These are phyloP conservation scores for Phaffia australis DNA, from an alignment of 768 basidiomycete species.

Conservation along the genomic window DNA sequence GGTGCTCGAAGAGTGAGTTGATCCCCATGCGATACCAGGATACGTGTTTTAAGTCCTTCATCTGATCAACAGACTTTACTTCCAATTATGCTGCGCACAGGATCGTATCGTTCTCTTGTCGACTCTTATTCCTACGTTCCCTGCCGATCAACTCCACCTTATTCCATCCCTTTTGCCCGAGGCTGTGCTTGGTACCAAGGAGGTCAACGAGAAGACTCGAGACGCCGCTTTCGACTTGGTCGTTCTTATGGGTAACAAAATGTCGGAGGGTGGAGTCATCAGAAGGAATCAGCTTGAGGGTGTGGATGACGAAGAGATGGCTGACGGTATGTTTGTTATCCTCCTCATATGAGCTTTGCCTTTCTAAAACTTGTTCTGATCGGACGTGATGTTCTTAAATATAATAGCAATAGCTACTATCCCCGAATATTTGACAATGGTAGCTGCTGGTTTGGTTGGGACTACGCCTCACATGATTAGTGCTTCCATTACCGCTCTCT, in stretches of 20 bases:
- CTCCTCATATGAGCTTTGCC: neutral
- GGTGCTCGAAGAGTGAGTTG: constrained; percentile 72
- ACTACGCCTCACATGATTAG: constrained; percentile 96
- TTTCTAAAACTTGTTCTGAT: constrained; percentile 11
- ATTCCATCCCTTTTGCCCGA: constrained; percentile 86
- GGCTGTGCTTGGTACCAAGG: constrained; percentile 88
- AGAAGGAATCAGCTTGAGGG: constrained; percentile 64
- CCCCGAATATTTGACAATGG: constrained; percentile 92
- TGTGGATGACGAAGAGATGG: constrained; percentile 48
- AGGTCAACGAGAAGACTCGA: constrained; percentile 86
- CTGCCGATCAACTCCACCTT: constrained; percentile 62
- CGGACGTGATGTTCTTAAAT: constrained; percentile 17
- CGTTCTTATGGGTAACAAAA: constrained; percentile 83
- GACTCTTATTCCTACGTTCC: constrained; percentile 56
- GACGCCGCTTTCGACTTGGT: constrained; percentile 80
- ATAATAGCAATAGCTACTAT: constrained; percentile 55
- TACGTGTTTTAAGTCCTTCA: neutral
- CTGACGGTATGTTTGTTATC: constrained; percentile 8
- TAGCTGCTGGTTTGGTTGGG: constrained; percentile 86
- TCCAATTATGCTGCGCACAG: constrained; percentile 37
- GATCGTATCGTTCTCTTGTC: constrained; percentile 73
- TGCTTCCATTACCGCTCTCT: constrained; percentile 87
- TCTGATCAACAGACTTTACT: neutral
- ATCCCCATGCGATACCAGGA: neutral
- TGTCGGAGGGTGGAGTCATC: constrained; percentile 75